Evolutionary conservation across 1,139 yeast species (phyloP).

Genomic region (Zygosaccharomyces pseudobailii): DNA sequence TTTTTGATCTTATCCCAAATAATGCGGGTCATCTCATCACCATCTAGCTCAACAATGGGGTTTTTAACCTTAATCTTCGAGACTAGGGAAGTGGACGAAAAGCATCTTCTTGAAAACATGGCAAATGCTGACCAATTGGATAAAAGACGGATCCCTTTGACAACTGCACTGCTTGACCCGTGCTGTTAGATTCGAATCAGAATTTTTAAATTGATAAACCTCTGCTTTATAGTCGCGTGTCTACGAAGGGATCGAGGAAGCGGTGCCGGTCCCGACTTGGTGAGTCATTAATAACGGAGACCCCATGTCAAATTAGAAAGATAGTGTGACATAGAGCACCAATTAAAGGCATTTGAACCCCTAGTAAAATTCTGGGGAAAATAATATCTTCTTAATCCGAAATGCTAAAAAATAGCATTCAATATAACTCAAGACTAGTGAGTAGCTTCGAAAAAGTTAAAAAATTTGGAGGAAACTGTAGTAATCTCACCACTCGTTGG

Average conservation of each 20-base stretch:
- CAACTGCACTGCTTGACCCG: neutral
- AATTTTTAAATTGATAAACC: neutral
- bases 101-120: constrained; percentile 18
- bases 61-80: constrained; percentile 59
- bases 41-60: constrained; percentile 79
- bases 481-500: no score
- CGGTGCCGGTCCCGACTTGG: constrained; percentile 1
- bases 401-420: no score
- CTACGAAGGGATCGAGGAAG: neutral
- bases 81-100: constrained; percentile 19
- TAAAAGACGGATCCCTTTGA: neutral
- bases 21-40: constrained; percentile 84
- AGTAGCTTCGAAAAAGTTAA: no score
- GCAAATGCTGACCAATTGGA: neutral
- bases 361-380: no score
- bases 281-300: neutral
- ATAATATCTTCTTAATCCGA: no score
- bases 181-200: neutral
- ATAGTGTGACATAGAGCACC: neutral
- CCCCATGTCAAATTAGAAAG: neutral
- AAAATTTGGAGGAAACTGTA: no score
- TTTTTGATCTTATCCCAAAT: constrained; percentile 75
- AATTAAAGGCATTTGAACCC: neutral
- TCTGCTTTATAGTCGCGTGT: neutral
- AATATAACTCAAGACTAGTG: no score